Evolutionary conservation across 371 early-diverging fungal genomes (phyloP).

Genomic region (Mucor mucedo): DNA sequence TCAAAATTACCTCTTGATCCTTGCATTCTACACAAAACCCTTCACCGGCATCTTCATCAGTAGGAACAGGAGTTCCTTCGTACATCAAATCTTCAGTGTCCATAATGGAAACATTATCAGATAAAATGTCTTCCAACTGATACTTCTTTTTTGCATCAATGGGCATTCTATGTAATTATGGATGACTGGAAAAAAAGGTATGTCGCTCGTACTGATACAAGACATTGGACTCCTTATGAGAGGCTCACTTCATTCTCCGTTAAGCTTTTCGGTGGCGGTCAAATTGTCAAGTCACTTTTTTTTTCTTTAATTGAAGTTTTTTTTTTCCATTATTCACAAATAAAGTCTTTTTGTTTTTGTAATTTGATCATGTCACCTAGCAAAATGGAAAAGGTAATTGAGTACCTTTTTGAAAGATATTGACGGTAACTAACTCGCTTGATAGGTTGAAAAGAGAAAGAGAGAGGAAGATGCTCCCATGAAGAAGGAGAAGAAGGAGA

Average conservation of each 20-base stretch:
- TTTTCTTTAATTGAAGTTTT: slow-evolving; percentile 13
- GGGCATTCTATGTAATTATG: slow-evolving; percentile 1
- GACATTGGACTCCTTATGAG: background rate
- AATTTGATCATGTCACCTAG: slow-evolving; percentile 29
- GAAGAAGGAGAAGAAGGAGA: slow-evolving; percentile 45
- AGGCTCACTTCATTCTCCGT: background rate
- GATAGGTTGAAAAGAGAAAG: slow-evolving; percentile 33
- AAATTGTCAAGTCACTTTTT: slow-evolving; percentile 1
- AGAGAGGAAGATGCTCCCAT: slow-evolving; percentile 27
- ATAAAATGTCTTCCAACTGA: slow-evolving; percentile 49
- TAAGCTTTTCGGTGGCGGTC: background rate
- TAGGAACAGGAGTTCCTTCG: slow-evolving; percentile 31
- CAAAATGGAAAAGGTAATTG: slow-evolving; percentile 31
- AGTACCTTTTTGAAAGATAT: background rate
- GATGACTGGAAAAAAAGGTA: background rate
- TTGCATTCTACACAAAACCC: slow-evolving; percentile 93
- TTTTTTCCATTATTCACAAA: slow-evolving; percentile 6
- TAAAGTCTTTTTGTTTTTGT: background rate
- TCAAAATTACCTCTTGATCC: slow-evolving; percentile 68
- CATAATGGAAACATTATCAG: slow-evolving; percentile 55
- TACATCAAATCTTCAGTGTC: slow-evolving; percentile 45
- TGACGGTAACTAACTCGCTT: background rate
- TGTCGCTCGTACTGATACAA: background rate
- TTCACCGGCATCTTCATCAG: slow-evolving; percentile 36
- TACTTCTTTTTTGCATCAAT: slow-evolving; percentile 30